Base-by-base conservation (phyloP, 2,329 filamentous ascomycete genomes). In the Botrytis squamosa region DNA sequence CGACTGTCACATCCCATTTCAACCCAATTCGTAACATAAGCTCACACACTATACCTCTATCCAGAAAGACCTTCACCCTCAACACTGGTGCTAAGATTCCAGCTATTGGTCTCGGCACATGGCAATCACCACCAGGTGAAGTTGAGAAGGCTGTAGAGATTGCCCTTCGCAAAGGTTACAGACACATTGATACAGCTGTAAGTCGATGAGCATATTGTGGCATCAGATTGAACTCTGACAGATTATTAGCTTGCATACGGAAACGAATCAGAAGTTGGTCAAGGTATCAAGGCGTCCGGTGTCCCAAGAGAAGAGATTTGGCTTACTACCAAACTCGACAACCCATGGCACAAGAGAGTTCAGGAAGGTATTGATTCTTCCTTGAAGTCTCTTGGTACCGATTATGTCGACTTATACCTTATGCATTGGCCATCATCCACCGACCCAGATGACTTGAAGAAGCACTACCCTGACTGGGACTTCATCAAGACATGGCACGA, bases 281-380 rank as follows among this genome's bases (percentile, higher is more conserved):
- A 86, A 72, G 91, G 90, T 71, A 91, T 93, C 81, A 86, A 85
- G 77, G 87, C 87, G 89, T 95, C 79, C 4, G 90, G 89, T 44
- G 87, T 93, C 2, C 87, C 90, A n/a, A 87, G 91, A 38, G 84
- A 86, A 72, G 84, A 92, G 78, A 88, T 92, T 81, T 93, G 89
- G 87, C 82, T 93, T 74, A 95, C 93, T 70, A 94, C 92, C 78
- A 97, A 96, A 87, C 88, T 95, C 71, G 89, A 93, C 86, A 94
- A 95, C 86, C 87, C 91, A 69, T 92, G 90, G 88, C 92, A 94
- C 84, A 89, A 92, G 84, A 86, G 88, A 75, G 91, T 91, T 42
- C 83, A 85, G 57, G 88, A 91, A 80, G 91, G 87, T 38, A 85
- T 93, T 73, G 85, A 88, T 74, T 83, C 84, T 71, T 90, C 88